Evolutionary conservation across 306 rosid species (phyloP).

Genomic region (Abrus precatorius): DNA sequence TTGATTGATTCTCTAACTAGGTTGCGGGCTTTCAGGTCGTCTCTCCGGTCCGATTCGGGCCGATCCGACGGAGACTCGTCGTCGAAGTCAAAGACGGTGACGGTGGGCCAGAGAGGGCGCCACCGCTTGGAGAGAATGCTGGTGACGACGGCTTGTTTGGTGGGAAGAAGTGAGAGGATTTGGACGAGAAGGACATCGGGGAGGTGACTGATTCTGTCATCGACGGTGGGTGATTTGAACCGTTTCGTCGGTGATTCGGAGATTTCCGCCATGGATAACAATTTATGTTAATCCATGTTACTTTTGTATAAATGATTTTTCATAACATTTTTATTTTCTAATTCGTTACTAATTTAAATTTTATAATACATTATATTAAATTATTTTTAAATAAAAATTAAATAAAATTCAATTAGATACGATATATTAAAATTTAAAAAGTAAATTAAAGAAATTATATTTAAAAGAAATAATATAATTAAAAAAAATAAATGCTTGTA

Average conservation of each 20-base stretch:
- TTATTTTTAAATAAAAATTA: no score
- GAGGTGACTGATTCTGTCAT: constrained; percentile 47
- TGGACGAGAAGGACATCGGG: constrained; percentile 48
- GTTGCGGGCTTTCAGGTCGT: neutral
- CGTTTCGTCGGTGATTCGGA: neutral
- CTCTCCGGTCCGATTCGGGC: neutral
- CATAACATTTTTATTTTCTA: no score
- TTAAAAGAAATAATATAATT: no score
- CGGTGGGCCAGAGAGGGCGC: constrained; percentile 46
- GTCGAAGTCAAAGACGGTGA: constrained; percentile 37
- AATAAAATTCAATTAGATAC: no score
- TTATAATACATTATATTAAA: no score
- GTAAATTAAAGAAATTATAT: no score
- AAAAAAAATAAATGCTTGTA: no score
- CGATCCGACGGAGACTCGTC: constrained; percentile 2
- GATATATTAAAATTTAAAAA: no score
- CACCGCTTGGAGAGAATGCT: constrained; percentile 51
- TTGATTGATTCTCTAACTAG: no score
- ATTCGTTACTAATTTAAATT: no score
- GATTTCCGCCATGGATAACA: constrained; percentile 19
- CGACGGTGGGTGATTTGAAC: neutral
- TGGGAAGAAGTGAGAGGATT: constrained; percentile 55
- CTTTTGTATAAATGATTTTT: no score
- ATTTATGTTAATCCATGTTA: no score
- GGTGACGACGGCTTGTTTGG: constrained; percentile 50